phyloP scores from a whole-genome alignment of 2,329 filamentous ascomycete species.

The Colletotrichum lupini region DNA sequence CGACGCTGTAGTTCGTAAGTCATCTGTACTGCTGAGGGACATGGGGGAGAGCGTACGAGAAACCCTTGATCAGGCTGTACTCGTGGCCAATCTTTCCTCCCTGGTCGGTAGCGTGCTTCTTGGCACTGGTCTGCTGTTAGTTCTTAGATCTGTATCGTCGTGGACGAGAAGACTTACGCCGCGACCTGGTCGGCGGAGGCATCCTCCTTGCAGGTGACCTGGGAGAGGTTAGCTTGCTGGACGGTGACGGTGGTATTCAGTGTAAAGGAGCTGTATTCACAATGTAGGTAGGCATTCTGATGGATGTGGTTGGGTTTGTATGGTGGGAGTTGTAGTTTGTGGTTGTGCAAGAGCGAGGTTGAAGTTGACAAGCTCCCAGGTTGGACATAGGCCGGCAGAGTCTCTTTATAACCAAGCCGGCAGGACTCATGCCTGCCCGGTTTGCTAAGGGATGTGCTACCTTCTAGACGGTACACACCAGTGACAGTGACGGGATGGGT shows the following conservation, averaged over 20 bases:
- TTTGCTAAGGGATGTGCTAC: conserved; percentile 5
- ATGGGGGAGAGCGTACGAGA: conserved; percentile 71
- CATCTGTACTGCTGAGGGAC: neutral
- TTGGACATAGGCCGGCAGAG: neutral
- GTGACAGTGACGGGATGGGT: conserved; percentile 4
- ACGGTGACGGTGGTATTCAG: neutral
- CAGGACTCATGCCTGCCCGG: conserved; percentile 23
- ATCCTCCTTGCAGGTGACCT: conserved; percentile 85
- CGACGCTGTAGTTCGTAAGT: conserved; percentile 66
- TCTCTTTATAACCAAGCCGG: conserved; percentile 27
- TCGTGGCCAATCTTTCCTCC: conserved; percentile 88
- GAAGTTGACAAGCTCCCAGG: neutral
- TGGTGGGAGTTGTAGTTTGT: neutral
- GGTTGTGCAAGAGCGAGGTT: conserved; percentile 5
- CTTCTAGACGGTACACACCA: neutral
- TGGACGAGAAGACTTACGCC: conserved; percentile 59
- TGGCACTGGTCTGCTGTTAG: conserved; percentile 67
- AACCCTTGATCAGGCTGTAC: conserved; percentile 90
- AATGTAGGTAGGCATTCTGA: conserved; percentile 67
- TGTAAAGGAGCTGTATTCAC: conserved; percentile 46
- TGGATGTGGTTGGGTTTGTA: conserved; percentile 3
- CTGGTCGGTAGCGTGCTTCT: conserved; percentile 78
- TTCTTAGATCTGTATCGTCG: neutral
- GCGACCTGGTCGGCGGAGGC: conserved; percentile 74
- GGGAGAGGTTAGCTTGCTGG: conserved; percentile 33